Base-by-base conservation (phyloP, 768 basidiomycete species). In the Rhodotorula taiwanensis region DNA sequence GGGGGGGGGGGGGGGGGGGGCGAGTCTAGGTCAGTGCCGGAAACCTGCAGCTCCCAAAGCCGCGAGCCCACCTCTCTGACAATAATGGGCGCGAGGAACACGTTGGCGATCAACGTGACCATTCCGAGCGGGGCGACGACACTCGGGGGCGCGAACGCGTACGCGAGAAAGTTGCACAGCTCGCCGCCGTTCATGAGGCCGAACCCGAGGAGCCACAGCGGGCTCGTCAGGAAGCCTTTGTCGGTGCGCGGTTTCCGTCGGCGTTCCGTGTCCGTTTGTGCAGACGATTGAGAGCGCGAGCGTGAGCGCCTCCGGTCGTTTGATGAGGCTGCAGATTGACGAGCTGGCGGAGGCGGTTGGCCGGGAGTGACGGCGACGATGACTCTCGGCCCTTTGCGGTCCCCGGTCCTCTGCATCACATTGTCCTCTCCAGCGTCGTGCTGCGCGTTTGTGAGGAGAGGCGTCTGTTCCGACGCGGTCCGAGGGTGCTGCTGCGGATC, bases 121-220 rank as follows among this genome's bases (percentile, higher is more conserved):
- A 89, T 92, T n/a, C 94, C 94, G 16, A 98, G 79, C 33, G 52
- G 51, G 1, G 56, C 52, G 31, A 62, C 36, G 11, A 62, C 43
- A 42, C 67, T 54, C 62, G 74, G 74, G 5, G 75, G 75, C 0
- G 77, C 76, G 51, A 75, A 77, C 85, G 85, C 75, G 52, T 75
- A 78, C 39, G 73, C 72, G 27, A 76, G 39, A 72, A 95, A 97
- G 74, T 97, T 97, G 10, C 91, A 83, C 27, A 82, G 78, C 77
- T 99, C 94, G 20, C 94, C 94, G 27, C 94, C 63, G 67, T 91
- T 89, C 85, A 97, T 92, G 52, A 95, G 79, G 20, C 83, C 64
- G 71, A 97, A 87, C 1, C 94, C 94, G 16, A 81, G 71, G 89
- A 94, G 94, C 93, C 90, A 71, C 65, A 62, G 43, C 42, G 21